Conservation (phyloP, 495 filamentous ascomycete species). For the Talaromyces thailandensis region DNA sequence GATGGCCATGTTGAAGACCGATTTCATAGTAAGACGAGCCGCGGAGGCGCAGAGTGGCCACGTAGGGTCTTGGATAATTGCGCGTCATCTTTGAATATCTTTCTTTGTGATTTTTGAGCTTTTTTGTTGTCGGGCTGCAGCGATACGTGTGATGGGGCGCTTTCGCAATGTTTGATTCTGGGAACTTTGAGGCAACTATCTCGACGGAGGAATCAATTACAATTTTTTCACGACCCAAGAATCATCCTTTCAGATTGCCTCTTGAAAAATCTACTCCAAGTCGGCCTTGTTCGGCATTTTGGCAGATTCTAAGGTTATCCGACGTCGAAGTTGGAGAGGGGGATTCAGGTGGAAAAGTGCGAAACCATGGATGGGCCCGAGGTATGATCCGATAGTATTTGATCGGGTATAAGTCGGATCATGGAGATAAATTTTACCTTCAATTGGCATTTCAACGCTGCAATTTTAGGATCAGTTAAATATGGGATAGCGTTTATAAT, state of each 20-base stretch:
- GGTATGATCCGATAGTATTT: not conserved
- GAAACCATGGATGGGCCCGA: not conserved
- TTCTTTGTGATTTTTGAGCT: not conserved
- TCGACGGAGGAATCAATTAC: not conserved
- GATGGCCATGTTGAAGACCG: constrained; percentile 42
- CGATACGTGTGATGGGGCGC: not conserved
- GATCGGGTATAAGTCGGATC: not conserved
- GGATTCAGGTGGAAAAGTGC: not conserved
- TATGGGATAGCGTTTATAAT: too few species aligned
- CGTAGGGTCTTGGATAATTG: not conserved
- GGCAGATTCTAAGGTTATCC: not conserved
- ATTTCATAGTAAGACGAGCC: constrained; percentile 26
- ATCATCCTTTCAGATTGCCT: not conserved
- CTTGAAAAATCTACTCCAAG: not conserved
- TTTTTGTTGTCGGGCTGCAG: too few species aligned
- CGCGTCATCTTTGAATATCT: not conserved
- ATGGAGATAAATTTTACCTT: not conserved
- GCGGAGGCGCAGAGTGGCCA: not conserved
- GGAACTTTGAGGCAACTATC: not conserved
- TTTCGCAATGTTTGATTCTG: not conserved
- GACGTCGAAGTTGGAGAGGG: not conserved
- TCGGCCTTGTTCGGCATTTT: not conserved
- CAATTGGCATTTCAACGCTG: not conserved
- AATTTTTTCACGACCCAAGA: not conserved
- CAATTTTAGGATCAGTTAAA: too few species aligned